These are phyloP conservation scores for Argentina anserina DNA, from an alignment of 306 rosid species.

Conservation along the genomic window DNA sequence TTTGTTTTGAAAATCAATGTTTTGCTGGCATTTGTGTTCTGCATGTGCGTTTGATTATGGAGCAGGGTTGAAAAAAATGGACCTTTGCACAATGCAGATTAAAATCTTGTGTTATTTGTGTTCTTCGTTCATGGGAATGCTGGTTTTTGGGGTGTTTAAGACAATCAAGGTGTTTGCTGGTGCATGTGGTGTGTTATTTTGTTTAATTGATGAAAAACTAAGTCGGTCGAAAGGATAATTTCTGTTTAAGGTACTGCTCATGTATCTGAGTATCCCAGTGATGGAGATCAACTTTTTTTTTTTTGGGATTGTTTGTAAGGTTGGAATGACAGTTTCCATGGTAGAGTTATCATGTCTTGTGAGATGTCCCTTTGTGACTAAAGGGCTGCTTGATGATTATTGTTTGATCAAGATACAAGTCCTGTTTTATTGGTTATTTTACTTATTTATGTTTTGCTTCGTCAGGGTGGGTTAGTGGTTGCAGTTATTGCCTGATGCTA, in stretches of 20 bases:
- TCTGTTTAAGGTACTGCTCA: not conserved
- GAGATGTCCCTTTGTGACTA: not conserved
- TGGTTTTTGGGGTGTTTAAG: not conserved
- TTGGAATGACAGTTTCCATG: not conserved
- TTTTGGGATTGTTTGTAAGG: not conserved
- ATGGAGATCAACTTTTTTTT: not conserved
- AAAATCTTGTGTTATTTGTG: constrained; percentile 18
- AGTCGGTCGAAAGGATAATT: not conserved
- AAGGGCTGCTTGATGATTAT: not conserved
- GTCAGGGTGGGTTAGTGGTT: not conserved
- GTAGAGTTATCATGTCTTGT: not conserved
- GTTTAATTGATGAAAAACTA: not conserved
- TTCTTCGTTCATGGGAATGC: constrained; percentile 6
- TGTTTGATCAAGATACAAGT: not conserved
- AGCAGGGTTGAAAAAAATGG: constrained; percentile 12
- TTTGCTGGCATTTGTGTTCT: constrained; percentile 31
- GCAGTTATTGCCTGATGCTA: not conserved
- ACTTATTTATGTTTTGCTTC: not conserved
- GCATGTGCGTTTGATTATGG: constrained; percentile 37
- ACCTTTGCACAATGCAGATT: constrained; percentile 47
- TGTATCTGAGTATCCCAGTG: constrained; percentile 7
- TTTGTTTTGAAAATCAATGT: constrained; percentile 17
- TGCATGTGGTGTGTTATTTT: not conserved
- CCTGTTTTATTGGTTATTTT: not conserved
- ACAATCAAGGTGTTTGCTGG: not conserved